Percentiles rank a stretch among this genome's conserved stretches.
Conservation (phyloP, 2,329 filamentous ascomycete species). For the Pseudogymnoascus sp. region DNA sequence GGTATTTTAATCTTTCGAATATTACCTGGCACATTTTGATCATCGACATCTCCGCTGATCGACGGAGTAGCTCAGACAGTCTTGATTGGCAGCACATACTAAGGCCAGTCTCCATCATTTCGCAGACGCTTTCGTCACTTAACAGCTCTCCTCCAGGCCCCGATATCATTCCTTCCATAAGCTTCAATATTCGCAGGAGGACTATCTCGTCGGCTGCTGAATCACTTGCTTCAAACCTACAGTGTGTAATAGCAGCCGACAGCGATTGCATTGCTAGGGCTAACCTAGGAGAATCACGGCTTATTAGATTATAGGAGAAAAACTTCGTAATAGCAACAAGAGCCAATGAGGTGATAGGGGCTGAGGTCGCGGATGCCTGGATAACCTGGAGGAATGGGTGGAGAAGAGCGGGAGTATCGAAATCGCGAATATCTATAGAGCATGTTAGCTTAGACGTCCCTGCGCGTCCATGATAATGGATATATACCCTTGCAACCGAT, state of each 20-base stretch:
- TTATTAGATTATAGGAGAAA: slow-evolving; percentile 88
- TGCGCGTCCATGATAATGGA: background rate
- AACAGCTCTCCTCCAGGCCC: slow-evolving; percentile 84
- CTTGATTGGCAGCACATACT: slow-evolving; percentile 95
- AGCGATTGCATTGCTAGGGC: slow-evolving; percentile 88
- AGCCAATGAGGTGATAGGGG: slow-evolving; percentile 90
- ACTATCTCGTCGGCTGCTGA: slow-evolving; percentile 93
- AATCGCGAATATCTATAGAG: slow-evolving; percentile 65
- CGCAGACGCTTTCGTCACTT: slow-evolving; percentile 97
- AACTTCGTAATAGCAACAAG: slow-evolving; percentile 94
- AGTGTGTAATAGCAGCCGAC: slow-evolving; percentile 92
- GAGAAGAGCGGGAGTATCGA: slow-evolving; percentile 82
- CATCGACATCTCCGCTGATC: slow-evolving; percentile 94
- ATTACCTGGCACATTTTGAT: slow-evolving; percentile 99
- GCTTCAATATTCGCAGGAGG: slow-evolving; percentile 81
- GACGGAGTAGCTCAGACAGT: slow-evolving; percentile 79
- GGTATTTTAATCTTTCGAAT: slow-evolving; percentile 82
- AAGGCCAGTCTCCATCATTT: slow-evolving; percentile 97
- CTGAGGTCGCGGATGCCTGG: slow-evolving; percentile 89
- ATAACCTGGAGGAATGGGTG: slow-evolving; percentile 96
- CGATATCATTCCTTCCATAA: slow-evolving; percentile 98
- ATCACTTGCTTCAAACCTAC: slow-evolving; percentile 93
- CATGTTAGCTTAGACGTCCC: slow-evolving; percentile 21
- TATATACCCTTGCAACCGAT: slow-evolving; percentile 70
- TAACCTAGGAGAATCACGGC: slow-evolving; percentile 74